Base-by-base conservation (phyloP, 2,329 filamentous ascomycete genomes). In the Neocucurbitaria cava region DNA sequence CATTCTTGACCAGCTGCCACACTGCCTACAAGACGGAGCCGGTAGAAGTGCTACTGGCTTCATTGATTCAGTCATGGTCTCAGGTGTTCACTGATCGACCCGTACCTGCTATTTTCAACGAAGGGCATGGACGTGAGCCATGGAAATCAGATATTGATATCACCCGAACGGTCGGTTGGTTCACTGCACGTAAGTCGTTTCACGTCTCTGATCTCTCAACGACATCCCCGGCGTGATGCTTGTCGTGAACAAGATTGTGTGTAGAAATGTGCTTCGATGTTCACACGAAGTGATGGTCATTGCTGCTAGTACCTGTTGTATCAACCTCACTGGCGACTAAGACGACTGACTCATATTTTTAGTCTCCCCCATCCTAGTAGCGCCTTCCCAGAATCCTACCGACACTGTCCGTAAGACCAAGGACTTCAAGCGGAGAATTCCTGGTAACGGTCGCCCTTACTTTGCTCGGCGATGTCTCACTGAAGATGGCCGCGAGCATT, bases 131-230 rank as follows among this genome's bases (percentile, higher is more conserved):
- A 1, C 61, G 73, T 17, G 74, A 76, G 44, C 70, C 69, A 0
- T 77, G 77, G 56, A 78, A 77, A 38, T 65, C 72, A 0, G 76
- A 80, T 1, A 76, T 82, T 15, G 82, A 87, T 64, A 78, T 86
- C 1, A 79, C 80, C 3, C 78, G 84, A 48, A 87, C 85, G 0
- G 83, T 87, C 0, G 85, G 85, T 3, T 87, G 84, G 84, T 86
- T 87, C 57, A 85, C 84, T 1, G 81, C 83, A 0, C 28, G 64
- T 67, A 60, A 73, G 85, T n/a, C 8, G 4, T 39, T 9, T 39
- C 11, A n/a, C n/a, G 17, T 15, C 11, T 15, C 18, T 18, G 1
- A 20, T 38, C 18, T 18, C 15, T n/a, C 18, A 5, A 15, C 5
- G 31, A 35, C 13, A 4, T 35, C 17, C 15, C 4, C 5, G 3